Evolutionary conservation across 164 flowering plant species (phyloP).

Genomic region (Tetrastigma voinierianum): DNA sequence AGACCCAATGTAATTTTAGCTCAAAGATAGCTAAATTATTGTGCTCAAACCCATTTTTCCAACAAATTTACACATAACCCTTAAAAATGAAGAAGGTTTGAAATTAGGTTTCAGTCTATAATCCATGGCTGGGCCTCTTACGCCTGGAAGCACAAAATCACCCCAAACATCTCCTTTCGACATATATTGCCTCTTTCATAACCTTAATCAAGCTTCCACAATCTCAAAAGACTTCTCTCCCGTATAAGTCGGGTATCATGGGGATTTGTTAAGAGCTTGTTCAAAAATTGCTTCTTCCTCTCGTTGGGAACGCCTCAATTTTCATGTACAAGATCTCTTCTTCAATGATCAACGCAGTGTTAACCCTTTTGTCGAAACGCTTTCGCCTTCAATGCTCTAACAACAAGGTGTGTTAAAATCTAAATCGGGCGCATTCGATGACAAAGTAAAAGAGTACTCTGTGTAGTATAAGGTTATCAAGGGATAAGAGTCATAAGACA

Average conservation of each 20-base stretch:
- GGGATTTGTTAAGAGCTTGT: slow-evolving; percentile 86
- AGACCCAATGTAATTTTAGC: too few species aligned
- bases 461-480: not conserved
- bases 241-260: slow-evolving; percentile 63
- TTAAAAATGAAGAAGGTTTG: slow-evolving; percentile 74
- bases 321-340: slow-evolving; percentile 73
- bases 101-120: slow-evolving; percentile 88
- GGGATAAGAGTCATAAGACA: not conserved
- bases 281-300: slow-evolving; percentile 78
- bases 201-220: slow-evolving; percentile 92
- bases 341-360: slow-evolving; percentile 62
- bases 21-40: too few species aligned
- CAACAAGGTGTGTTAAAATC: slow-evolving; percentile 37
- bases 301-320: slow-evolving; percentile 97
- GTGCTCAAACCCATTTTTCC: too few species aligned
- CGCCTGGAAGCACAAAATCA: slow-evolving; percentile 80
- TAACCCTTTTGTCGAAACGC: slow-evolving; percentile 87
- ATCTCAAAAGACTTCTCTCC: slow-evolving; percentile 90
- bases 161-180: slow-evolving; percentile 98
- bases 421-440: not conserved
- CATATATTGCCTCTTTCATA: slow-evolving; percentile 81
- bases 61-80: too few species aligned
- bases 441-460: too few species aligned
- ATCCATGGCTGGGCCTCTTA: slow-evolving; percentile 88
- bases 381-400: slow-evolving; percentile 77